phyloP scores from a whole-genome alignment of 257 asterid genomes.

The Mitragyna speciosa region DNA sequence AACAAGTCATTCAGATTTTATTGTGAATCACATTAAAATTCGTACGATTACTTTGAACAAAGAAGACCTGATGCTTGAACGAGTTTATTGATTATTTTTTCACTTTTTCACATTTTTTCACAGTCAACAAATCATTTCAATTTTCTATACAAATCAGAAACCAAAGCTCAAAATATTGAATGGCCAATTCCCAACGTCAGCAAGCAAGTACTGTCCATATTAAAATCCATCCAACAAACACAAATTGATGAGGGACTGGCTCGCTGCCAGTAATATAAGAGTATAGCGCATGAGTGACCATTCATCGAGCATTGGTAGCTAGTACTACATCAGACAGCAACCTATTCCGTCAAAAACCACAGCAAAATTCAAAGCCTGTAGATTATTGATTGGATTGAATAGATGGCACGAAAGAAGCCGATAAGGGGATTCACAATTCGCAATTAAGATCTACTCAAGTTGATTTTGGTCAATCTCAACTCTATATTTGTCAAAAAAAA shows the following conservation, averaged over 20 bases:
- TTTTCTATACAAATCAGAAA: too few species aligned
- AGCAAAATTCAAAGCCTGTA: conserved; percentile 11
- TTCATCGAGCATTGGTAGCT: neutral
- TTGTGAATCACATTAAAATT: too few species aligned
- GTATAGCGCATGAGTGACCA: neutral
- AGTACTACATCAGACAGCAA: conserved; percentile 30
- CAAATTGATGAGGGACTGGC: neutral
- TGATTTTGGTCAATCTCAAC: too few species aligned
- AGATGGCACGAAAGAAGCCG: conserved; percentile 17
- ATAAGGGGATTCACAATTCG: neutral
- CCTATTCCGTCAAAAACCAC: conserved; percentile 13
- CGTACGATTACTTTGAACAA: too few species aligned
- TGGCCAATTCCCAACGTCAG: neutral
- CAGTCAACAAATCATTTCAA: too few species aligned
- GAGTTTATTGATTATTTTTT: too few species aligned
- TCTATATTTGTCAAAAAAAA: too few species aligned
- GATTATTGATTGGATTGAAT: neutral
- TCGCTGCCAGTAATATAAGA: neutral
- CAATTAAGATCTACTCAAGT: too few species aligned
- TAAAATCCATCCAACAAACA: neutral
- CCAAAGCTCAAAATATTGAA: too few species aligned
- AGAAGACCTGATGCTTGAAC: too few species aligned
- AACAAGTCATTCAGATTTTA: too few species aligned
- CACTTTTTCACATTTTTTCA: too few species aligned
- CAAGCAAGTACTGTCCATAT: neutral